A percentile compares a stretch with the other conserved stretches of the same genome.
These are phyloP conservation scores for Collybia nuda DNA, from an alignment of 768 basidiomycete genomes.

Conservation along the genomic window DNA sequence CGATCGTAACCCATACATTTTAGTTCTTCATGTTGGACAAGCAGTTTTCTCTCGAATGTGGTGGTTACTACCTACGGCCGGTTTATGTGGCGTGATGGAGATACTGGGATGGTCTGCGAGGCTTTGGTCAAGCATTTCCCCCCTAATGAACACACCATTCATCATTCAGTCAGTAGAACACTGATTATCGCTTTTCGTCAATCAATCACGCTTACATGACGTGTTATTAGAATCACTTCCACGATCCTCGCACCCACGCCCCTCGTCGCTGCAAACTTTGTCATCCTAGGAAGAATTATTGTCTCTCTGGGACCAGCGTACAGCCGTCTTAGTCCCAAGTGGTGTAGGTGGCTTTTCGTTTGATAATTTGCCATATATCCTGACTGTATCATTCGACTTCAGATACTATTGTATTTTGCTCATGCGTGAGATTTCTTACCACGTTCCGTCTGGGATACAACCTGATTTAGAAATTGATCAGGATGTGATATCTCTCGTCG, in stretches of 20 bases:
- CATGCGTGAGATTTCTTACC: conserved; percentile 21
- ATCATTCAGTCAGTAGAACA: conserved; percentile 32
- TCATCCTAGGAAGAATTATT: conserved; percentile 49
- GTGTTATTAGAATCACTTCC: conserved; percentile 31
- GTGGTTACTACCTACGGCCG: conserved; percentile 50
- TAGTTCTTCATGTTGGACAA: conserved; percentile 47
- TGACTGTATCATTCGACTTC: not conserved
- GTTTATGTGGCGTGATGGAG: conserved; percentile 47
- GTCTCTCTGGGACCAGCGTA: conserved; percentile 40
- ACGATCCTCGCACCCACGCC: conserved; percentile 56
- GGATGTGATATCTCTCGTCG: conserved; percentile 59
- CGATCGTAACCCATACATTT: not conserved
- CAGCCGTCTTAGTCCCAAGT: conserved; percentile 44
- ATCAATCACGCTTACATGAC: not conserved
- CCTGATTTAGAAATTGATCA: not conserved
- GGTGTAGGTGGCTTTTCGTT: conserved; percentile 25
- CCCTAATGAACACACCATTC: conserved; percentile 23
- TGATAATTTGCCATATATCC: not conserved
- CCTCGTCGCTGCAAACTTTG: conserved; percentile 54
- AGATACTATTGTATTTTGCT: conserved; percentile 40
- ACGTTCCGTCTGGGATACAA: not conserved
- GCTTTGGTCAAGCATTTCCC: conserved; percentile 43
- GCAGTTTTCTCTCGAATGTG: conserved; percentile 41
- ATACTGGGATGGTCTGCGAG: conserved; percentile 56
- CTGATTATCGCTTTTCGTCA: not conserved